These are phyloP conservation scores for Coemansia sp. DNA, from an alignment of 371 early-diverging fungal genomes.

Conservation along the genomic window DNA sequence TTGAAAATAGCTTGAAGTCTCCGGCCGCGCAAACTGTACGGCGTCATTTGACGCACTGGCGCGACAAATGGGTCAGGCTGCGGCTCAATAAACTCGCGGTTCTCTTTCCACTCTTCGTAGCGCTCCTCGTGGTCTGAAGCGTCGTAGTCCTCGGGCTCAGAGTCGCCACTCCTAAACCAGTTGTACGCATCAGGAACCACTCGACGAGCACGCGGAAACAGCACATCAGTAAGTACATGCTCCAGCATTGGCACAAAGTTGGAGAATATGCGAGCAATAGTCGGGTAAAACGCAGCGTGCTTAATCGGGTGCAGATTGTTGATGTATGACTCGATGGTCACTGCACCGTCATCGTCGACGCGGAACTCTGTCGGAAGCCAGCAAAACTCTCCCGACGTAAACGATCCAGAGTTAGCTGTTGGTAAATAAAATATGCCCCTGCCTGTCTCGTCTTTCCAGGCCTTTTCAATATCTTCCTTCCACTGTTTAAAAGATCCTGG, in stretches of 20 bases:
- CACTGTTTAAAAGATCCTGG: constrained; percentile 20
- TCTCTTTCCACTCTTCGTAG: constrained; percentile 22
- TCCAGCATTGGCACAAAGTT: no score
- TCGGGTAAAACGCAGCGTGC: no score
- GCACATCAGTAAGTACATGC: no score
- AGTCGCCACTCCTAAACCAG: constrained; percentile 16
- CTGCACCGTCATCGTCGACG: no score
- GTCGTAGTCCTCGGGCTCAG: constrained; percentile 17
- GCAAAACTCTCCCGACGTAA: no score
- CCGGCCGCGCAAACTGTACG: constrained; percentile 45
- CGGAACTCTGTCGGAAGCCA: no score
- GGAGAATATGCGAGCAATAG: no score
- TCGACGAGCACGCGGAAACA: not conserved
- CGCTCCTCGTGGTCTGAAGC: constrained; percentile 31
- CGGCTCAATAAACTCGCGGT: constrained; percentile 20
- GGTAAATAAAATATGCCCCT: no score
- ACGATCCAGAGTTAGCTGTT: no score
- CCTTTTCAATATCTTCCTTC: not conserved
- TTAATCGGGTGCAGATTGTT: no score
- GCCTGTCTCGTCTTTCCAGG: no score
- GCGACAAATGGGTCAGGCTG: constrained; percentile 28
- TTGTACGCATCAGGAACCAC: constrained; percentile 21
- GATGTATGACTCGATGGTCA: no score
- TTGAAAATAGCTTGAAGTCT: constrained; percentile 67
- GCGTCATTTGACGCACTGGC: constrained; percentile 17